Evolutionary conservation across 2,329 filamentous ascomycete genomes (phyloP), one percentile per base, ranked within the genome.

Genomic region (Chrysosporium keratinophilum): DNA sequence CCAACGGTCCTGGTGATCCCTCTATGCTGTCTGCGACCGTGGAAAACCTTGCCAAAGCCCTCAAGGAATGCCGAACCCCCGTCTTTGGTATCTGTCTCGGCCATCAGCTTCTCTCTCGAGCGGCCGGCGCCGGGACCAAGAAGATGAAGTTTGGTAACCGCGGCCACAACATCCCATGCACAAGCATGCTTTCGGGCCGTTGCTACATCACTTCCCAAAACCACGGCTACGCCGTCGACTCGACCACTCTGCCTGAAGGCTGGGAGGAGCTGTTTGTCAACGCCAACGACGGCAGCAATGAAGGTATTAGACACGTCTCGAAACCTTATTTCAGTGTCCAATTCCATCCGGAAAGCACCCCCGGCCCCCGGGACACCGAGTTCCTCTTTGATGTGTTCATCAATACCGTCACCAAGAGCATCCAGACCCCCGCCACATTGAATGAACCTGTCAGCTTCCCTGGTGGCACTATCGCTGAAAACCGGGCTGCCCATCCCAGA

Each of bases 81-180:
- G 85, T 97, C 58, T 96, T 97, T 62, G 91, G 91, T 76, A 97
- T 97, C 67, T 97, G 91, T 75, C 74, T 97, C 63, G 91, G 91
- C 54, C 91, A 97, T 70, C 91, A 97, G 73, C 78, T 97, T 61
- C 82, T 97, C 50, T 89, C 91, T 52, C 81, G 89, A 62, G 89
- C 91, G 55, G 83, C 89, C 33, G 91, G 91, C 53, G 91, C 90
- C 45, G 78, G 78, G 45, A 97, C 93, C 0, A 72, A 79, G 65
- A 98, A 98, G 78, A 95, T 98, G 88, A 97, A 97, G 79, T 98
- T 96, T 65, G 93, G 93, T 75, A 98, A 98, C 76, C 88, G 93
- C 65, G 93, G 91, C 42, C 88, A 95, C 77, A 98, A 98, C 74
- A 97, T 98, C 65, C 93, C 93, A 43, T 96, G 90, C 77, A 97